Conservation (phyloP, 2,329 filamentous ascomycete genomes). For the Tolypocladium inflatum region DNA sequence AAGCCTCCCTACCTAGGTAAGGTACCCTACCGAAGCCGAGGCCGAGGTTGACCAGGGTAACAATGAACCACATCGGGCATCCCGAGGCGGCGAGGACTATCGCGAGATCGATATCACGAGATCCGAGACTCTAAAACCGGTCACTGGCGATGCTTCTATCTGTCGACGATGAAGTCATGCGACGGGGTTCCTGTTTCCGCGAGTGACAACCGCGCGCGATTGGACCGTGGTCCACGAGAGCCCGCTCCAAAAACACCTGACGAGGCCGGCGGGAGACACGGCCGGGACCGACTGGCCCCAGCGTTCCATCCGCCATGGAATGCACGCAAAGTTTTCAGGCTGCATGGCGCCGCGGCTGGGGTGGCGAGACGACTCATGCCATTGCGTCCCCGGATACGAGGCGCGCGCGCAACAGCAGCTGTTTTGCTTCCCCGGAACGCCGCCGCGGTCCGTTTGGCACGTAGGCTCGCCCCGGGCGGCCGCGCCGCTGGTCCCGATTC, state of each 20-base stretch:
- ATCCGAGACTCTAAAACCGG: neutral
- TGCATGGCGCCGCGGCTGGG: neutral
- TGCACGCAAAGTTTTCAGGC: neutral
- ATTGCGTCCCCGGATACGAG: too few relatives aligned
- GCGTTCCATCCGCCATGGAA: neutral
- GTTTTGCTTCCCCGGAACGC: neutral
- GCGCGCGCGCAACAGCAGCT: neutral
- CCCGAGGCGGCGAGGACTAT: neutral
- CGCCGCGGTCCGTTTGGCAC: neutral
- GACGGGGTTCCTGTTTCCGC: neutral
- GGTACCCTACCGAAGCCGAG: neutral
- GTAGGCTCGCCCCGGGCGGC: neutral
- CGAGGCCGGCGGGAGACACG: neutral
- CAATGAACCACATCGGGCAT: neutral
- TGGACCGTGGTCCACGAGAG: neutral
- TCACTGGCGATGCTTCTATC: neutral
- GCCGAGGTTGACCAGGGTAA: neutral
- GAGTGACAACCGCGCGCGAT: neutral
- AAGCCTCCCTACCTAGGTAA: neutral
- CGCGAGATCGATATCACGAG: neutral
- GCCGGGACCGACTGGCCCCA: neutral
- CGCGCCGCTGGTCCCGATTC: neutral
- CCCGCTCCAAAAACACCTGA: neutral
- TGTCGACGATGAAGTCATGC: neutral
- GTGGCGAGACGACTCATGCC: neutral